Evolutionary conservation across 306 rosid species (phyloP), one percentile per base, ranked within the genome.

Genomic region (Fragaria iinumae): DNA sequence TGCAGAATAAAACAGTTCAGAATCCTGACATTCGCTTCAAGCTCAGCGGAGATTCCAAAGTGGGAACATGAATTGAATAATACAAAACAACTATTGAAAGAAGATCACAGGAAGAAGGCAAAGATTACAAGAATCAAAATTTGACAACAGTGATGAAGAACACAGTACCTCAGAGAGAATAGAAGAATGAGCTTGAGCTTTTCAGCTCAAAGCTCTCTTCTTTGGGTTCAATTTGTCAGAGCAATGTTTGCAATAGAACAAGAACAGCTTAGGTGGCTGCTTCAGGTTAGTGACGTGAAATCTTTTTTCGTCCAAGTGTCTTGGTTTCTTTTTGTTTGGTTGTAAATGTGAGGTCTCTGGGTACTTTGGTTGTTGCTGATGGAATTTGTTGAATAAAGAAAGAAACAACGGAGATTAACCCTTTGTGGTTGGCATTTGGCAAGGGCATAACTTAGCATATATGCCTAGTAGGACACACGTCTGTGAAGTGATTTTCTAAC

Each of bases 111-210:
- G 12, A 29, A 1, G 43, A 47, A 59, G 17, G 60, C 44, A 43
- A 27, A 44, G 69, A 17, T 60, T 17, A 17, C 4, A 18, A 18
- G 17, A 64, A 34, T 64, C 23, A 17, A 73, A 52, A 44, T 41
- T 56, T 43, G 25, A 69, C 11, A 57, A 57, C 4, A 60, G 17
- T 17, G 74, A 70, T 13, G 13, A 43, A 17, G 5, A 44, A 43
- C 17, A 17, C 10, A 9, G 34, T 67, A 74, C 77, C 77, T 60
- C 44, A 73, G 41, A 73, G 16, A 45, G 66, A 34, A 38, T 8
- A 9, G 32, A 59, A 29, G 27, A 73, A 39, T 23, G 67, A 73
- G 77, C 55, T 43, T 23, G 67, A 73, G 77, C 55, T 43, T 57
- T 57, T 8, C 77, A 43, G 77, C 50, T 73, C 55, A 73, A 56